Evolutionary conservation across 2,329 filamentous ascomycete species (phyloP).

Genomic region (Claviceps maximensis): DNA sequence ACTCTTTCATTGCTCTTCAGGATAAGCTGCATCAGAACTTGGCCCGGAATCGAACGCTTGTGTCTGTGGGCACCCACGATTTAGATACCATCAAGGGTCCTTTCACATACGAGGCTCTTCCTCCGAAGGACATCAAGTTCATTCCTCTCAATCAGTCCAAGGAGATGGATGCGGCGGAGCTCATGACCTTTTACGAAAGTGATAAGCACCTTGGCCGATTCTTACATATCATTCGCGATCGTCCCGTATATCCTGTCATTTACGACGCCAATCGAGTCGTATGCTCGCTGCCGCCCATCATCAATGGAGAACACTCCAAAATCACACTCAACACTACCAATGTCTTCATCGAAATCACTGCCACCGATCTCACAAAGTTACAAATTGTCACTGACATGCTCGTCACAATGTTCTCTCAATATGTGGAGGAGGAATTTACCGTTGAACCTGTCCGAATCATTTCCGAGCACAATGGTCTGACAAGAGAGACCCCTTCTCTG

Average conservation of each 20-base stretch:
- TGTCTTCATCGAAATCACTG: slow-evolving; percentile 93
- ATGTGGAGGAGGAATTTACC: slow-evolving; percentile 78
- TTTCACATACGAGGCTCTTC: slow-evolving; percentile 89
- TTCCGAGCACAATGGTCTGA: slow-evolving; percentile 79
- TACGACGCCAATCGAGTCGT: slow-evolving; percentile 79
- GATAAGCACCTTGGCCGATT: slow-evolving; percentile 86
- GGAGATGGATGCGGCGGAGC: slow-evolving; percentile 71
- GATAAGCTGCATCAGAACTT: slow-evolving; percentile 97
- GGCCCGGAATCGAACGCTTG: slow-evolving; percentile 80
- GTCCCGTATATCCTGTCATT: slow-evolving; percentile 89
- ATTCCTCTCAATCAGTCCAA: slow-evolving; percentile 80
- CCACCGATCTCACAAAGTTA: slow-evolving; percentile 88
- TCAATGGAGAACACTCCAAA: slow-evolving; percentile 95
- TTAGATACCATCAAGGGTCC: slow-evolving; percentile 85
- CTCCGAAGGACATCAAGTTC: slow-evolving; percentile 88
- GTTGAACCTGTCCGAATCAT: slow-evolving; percentile 88
- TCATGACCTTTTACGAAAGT: slow-evolving; percentile 92
- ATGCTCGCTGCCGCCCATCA: slow-evolving; percentile 91
- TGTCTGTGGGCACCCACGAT: slow-evolving; percentile 96
- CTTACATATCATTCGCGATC: slow-evolving; percentile 88
- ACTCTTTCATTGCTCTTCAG: slow-evolving; percentile 94
- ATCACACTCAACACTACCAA: slow-evolving; percentile 86
- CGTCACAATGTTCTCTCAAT: slow-evolving; percentile 92
- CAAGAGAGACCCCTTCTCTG: slow-evolving; percentile 68
- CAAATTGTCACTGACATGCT: slow-evolving; percentile 94